Percentiles rank a stretch among this genome's conserved stretches.
Evolutionary conservation across 352 stramenopile species (phyloP).

Genomic region (Phytopythium chamaehyphon): DNA sequence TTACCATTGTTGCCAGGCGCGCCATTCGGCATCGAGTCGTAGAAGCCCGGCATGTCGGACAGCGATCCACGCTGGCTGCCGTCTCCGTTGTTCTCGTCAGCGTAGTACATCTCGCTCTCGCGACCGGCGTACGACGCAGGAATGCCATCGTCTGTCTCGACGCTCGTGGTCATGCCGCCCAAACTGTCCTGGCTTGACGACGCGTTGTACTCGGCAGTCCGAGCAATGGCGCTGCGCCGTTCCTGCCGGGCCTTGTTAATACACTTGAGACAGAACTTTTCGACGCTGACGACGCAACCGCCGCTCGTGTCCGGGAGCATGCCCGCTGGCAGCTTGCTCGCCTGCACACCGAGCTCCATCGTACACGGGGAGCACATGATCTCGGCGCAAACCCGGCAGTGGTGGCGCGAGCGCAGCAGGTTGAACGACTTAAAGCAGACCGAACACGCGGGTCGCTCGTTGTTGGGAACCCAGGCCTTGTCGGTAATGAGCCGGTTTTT

Average conservation of each 20-base stretch:
- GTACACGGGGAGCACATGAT: conserved; percentile 78
- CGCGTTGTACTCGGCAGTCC: neutral
- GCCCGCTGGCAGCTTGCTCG: conserved; percentile 41
- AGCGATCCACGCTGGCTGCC: conserved; percentile 18
- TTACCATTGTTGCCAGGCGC: neutral
- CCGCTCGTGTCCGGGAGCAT: conserved; percentile 54
- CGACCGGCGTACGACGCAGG: conserved; percentile 20
- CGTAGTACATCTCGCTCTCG: conserved; percentile 28
- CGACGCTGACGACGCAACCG: conserved; percentile 53
- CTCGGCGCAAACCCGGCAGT: conserved; percentile 78
- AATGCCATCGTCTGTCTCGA: conserved; percentile 16
- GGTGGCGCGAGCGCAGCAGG: conserved; percentile 65
- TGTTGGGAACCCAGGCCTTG: conserved; percentile 67
- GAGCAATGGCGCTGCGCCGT: conserved; percentile 31
- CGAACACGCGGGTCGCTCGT: conserved; percentile 57
- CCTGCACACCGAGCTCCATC: conserved; percentile 53
- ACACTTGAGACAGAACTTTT: conserved; percentile 83
- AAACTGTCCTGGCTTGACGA: conserved; percentile 6
- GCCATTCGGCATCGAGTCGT: conserved; percentile 6
- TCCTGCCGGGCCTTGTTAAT: conserved; percentile 66
- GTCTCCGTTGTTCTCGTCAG: conserved; percentile 9
- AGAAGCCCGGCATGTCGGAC: conserved; percentile 18
- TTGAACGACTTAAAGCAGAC: conserved; percentile 81
- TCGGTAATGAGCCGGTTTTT: conserved; percentile 53
- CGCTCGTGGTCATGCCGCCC: conserved; percentile 9